phyloP scores from a whole-genome alignment of 228 moss, liverwort and hornwort genomes.

The Sphagnum fallax region DNA sequence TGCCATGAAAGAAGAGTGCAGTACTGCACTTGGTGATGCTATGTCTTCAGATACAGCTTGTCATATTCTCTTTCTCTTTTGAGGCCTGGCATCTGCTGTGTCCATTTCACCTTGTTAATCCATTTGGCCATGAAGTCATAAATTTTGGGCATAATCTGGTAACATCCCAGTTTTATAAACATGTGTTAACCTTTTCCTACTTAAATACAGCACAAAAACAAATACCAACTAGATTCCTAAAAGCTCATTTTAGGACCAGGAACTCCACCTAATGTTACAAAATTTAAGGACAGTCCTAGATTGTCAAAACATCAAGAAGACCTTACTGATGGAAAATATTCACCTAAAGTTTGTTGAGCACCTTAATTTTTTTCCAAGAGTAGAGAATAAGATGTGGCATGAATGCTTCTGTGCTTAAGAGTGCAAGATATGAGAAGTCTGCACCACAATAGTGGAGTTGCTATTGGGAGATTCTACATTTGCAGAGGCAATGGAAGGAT shows the following conservation, averaged over 20 bases:
- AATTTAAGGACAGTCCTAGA: too few species aligned
- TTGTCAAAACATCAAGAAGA: too few species aligned
- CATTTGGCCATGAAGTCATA: conserved; percentile 10
- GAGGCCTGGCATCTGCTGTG: conserved; percentile 19
- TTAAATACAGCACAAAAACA: too few species aligned
- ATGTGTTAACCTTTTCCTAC: too few species aligned
- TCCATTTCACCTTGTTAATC: conserved; percentile 28
- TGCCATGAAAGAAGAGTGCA: conserved; percentile 35
- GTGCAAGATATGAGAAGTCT: conserved; percentile 97
- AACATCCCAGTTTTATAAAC: too few species aligned
- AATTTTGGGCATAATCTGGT: too few species aligned
- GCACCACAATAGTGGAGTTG: neutral
- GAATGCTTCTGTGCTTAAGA: conserved; percentile 88
- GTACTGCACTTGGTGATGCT: conserved; percentile 14
- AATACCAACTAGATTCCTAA: too few species aligned
- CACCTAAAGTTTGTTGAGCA: conserved; percentile 6
- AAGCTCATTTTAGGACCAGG: too few species aligned
- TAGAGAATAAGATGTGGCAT: conserved; percentile 98
- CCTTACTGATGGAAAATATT: neutral
- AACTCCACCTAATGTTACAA: too few species aligned
- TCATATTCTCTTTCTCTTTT: conserved; percentile 19
- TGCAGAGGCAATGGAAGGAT: too few species aligned
- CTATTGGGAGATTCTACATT: too few species aligned
- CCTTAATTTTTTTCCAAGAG: conserved; percentile 99
- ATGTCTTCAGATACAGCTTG: conserved; percentile 17